Evolutionary conservation across 495 filamentous ascomycete species (phyloP), one percentile per base, ranked within the genome.

Genomic region (Penicillium verhagenii): DNA sequence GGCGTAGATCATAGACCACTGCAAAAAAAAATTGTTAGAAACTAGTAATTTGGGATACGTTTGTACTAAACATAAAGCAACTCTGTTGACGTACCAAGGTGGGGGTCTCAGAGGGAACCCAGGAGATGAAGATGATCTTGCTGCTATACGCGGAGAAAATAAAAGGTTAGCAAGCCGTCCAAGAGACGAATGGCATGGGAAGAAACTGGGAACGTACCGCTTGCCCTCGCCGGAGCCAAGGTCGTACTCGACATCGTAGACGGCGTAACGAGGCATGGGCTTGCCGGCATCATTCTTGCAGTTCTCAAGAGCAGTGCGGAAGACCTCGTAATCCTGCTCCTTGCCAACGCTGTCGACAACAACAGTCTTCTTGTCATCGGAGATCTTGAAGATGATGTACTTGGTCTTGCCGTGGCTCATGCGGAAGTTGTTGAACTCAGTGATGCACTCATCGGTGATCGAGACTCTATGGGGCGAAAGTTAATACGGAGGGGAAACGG

Each of bases 331-430:
- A 64, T 86, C 79, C 60, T 79, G 71, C 23, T 81, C 77, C 43
- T 78, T 77, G 52, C 85, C 84, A 56, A 83, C 80, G 60, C 95
- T 89, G 33, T 87, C 85, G 63, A 97, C 83, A 40, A 88, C 88
- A 68, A 97, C 92, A 64, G 87, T 72, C 74, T 89, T 94, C 85
- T 89, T 89, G 82, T 96, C 84, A 74, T 96, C 91, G 59, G 88
- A 82, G 67, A 98, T 86, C 82, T 96, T 96, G 88, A 86, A 97
- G 85, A 98, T 89, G 78, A 98, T 87, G 79, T 84, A 98, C 79
- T 95, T 96, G 79, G 84, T 77, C 74, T 86, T 86, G 53, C 66
- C 67, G 72, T 92, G 91, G 77, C 79, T 84, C 62, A 92, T 82
- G 82, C 96, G 96, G 56, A 98, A 86, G 50, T 96, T 85, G 71